A percentile compares a stretch with the other conserved stretches of the same genome.
Evolutionary conservation across 1,139 yeast species (phyloP).

Genomic region (Suhomyces guaymorum): DNA sequence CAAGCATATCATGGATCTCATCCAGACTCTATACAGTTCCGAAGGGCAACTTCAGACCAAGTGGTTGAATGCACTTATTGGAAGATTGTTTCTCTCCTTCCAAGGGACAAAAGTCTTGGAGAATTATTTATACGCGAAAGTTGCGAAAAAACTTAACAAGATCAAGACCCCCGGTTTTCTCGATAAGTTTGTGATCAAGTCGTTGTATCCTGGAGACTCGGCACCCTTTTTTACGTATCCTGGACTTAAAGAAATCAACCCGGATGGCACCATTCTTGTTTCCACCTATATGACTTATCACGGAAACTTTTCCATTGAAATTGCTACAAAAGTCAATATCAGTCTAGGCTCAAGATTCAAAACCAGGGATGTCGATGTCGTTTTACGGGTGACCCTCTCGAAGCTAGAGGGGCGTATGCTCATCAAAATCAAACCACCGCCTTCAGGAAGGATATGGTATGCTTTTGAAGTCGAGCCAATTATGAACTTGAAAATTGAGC

Average conservation of each 20-base stretch:
- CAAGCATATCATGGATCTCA: constrained; percentile 66
- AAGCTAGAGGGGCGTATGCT: constrained; percentile 74
- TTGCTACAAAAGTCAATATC: constrained; percentile 76
- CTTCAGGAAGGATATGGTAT: constrained; percentile 89
- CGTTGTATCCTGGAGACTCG: constrained; percentile 73
- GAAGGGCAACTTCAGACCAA: constrained; percentile 82
- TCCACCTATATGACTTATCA: constrained; percentile 63
- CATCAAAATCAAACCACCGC: constrained; percentile 79
- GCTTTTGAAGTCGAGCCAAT: constrained; percentile 80
- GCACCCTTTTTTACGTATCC: constrained; percentile 84
- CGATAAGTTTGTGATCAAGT: constrained; percentile 74
- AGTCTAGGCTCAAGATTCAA: constrained; percentile 76
- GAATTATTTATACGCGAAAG: constrained; percentile 53
- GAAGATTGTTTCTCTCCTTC: constrained; percentile 74
- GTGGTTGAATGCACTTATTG: constrained; percentile 88
- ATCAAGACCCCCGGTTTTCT: constrained; percentile 85
- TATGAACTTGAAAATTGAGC: constrained; percentile 75
- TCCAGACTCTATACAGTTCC: constrained; percentile 74
- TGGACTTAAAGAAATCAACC: constrained; percentile 63
- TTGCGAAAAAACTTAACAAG: constrained; percentile 71
- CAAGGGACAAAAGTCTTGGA: constrained; percentile 71
- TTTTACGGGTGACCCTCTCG: constrained; percentile 68
- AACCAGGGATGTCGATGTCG: constrained; percentile 73
- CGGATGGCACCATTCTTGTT: constrained; percentile 77
- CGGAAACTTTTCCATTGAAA: constrained; percentile 72